phyloP scores from a whole-genome alignment of 2,329 filamentous ascomycete genomes.

The Fonsecaea monophora region DNA sequence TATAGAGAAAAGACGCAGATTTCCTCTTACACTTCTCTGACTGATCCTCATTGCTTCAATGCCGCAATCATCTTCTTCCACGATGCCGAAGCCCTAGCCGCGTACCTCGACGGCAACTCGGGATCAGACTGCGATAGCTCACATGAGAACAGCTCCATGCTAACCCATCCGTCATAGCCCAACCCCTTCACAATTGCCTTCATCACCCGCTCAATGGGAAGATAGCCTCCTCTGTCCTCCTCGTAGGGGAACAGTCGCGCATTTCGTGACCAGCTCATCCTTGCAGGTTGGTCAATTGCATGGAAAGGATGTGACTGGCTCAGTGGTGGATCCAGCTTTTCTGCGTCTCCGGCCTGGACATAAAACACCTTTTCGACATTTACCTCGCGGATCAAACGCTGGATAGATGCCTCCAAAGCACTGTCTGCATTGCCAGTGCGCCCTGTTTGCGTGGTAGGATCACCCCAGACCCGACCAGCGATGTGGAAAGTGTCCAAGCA shows the following conservation, averaged over 20 bases:
- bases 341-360: slow-evolving; percentile 77
- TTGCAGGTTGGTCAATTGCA: slow-evolving; percentile 61
- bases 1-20: neutral
- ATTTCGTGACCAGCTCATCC: slow-evolving; percentile 84
- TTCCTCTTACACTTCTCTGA: neutral
- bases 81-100: slow-evolving; percentile 8
- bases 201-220: slow-evolving; percentile 68
- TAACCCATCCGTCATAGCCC: slow-evolving; percentile 57
- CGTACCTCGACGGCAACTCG: slow-evolving; percentile 3
- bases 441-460: slow-evolving; percentile 63
- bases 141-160: slow-evolving; percentile 31
- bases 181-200: slow-evolving; percentile 67
- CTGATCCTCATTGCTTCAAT: neutral
- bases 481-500: slow-evolving; percentile 83
- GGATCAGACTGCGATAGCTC: neutral
- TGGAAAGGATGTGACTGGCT: slow-evolving; percentile 64
- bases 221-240: slow-evolving; percentile 67
- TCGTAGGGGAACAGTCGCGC: slow-evolving; percentile 74
- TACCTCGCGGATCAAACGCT: slow-evolving; percentile 60
- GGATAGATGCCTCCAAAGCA: slow-evolving; percentile 62
- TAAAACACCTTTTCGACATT: slow-evolving; percentile 73
- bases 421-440: slow-evolving; percentile 62
- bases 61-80: slow-evolving; percentile 9
- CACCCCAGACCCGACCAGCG: slow-evolving; percentile 72
- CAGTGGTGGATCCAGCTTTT: slow-evolving; percentile 66